Conservation (phyloP, 2,329 filamentous ascomycete genomes). For the Phaeosphaeriaceae sp. region DNA sequence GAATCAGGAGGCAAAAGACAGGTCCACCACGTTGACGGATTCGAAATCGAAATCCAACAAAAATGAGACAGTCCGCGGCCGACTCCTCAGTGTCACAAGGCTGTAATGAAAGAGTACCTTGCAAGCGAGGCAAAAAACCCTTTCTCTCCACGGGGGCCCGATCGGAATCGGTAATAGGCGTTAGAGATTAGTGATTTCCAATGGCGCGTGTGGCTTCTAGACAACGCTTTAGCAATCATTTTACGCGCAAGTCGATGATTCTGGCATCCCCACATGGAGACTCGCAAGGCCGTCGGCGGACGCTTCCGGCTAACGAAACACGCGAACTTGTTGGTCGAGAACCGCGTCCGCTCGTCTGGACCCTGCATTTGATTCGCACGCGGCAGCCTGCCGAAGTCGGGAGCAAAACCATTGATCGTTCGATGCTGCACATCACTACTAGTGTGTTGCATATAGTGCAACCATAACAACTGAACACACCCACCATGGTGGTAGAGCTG, state of each 20-base stretch:
- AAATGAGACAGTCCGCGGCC: constrained; percentile 6
- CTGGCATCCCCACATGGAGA: constrained; percentile 16
- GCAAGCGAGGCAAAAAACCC: background rate
- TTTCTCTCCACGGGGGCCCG: constrained; percentile 3
- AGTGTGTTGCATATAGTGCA: background rate
- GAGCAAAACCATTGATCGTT: background rate
- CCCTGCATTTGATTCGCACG: constrained; percentile 7
- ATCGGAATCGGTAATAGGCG: constrained; percentile 10
- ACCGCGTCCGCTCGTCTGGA: background rate
- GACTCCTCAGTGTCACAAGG: constrained; percentile 3
- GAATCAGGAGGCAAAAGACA: background rate
- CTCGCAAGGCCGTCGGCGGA: constrained; percentile 13
- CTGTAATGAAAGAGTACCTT: background rate
- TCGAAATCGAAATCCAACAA: background rate
- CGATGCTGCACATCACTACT: constrained; percentile 1
- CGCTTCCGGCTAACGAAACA: constrained; percentile 1
- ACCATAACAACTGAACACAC: background rate
- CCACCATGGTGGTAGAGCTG: no score
- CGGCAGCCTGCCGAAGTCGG: constrained; percentile 4
- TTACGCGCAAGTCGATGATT: constrained; percentile 17
- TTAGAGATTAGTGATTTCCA: constrained; percentile 10
- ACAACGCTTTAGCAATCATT: constrained; percentile 24
- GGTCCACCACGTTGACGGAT: background rate
- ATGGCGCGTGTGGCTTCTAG: constrained; percentile 4
- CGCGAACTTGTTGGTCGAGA: constrained; percentile 1